Evolutionary conservation across 768 basidiomycete species (phyloP).

Genomic region (Leccinum variicolor): DNA sequence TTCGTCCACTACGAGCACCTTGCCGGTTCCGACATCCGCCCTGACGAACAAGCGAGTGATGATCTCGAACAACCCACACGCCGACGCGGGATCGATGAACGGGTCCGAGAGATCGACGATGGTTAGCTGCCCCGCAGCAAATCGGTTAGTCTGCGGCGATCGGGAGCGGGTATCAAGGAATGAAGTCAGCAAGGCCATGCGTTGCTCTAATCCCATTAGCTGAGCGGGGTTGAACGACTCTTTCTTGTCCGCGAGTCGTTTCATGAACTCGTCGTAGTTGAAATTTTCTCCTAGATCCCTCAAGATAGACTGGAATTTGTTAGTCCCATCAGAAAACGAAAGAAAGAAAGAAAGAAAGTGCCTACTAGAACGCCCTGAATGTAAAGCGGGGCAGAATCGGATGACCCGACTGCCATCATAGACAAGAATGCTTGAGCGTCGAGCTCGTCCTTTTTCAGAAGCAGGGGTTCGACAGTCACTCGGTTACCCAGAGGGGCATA

Average conservation of each 20-base stretch:
- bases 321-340: conserved; percentile 2
- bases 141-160: conserved; percentile 33
- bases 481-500: conserved; percentile 50
- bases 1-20: conserved; percentile 70
- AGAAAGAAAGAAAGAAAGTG: neutral
- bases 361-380: conserved; percentile 65
- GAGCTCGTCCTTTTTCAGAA: conserved; percentile 56
- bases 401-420: conserved; percentile 69
- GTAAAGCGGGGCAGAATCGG: conserved; percentile 62
- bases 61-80: conserved; percentile 71
- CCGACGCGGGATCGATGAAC: conserved; percentile 63
- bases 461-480: conserved; percentile 52
- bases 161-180: conserved; percentile 42
- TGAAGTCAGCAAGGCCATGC: conserved; percentile 56
- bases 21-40: conserved; percentile 56
- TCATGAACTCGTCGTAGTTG: conserved; percentile 47
- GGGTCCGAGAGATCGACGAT: conserved; percentile 73
- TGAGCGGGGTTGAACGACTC: conserved; percentile 56
- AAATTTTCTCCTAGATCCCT: conserved; percentile 62
- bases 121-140: conserved; percentile 55
- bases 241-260: conserved; percentile 43
- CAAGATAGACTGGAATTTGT: conserved; percentile 47
- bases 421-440: conserved; percentile 68
- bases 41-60: conserved; percentile 62
- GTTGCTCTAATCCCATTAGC: conserved; percentile 53